A percentile compares a stretch with the other conserved stretches of the same genome.
Evolutionary conservation across 2,329 filamentous ascomycete genomes (phyloP).

Genomic region (Sarocladium oryzae): DNA sequence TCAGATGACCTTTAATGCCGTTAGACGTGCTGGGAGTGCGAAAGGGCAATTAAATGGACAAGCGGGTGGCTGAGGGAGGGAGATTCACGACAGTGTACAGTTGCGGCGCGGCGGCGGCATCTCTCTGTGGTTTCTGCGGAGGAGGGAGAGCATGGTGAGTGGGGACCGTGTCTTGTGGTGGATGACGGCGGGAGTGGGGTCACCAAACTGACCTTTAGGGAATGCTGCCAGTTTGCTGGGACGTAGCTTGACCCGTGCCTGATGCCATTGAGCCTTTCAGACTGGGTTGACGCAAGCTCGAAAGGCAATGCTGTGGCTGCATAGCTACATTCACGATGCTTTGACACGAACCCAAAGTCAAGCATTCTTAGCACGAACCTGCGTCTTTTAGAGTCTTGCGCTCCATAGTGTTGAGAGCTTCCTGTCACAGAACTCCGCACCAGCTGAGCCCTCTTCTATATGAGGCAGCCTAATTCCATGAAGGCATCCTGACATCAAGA

Average conservation of each 20-base stretch:
- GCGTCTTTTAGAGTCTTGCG: no score
- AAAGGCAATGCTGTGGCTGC: no score
- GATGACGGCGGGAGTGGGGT: slow-evolving; percentile 6
- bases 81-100: neutral
- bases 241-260: neutral
- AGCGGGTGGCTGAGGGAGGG: neutral
- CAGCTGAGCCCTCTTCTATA: no score
- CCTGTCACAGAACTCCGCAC: no score
- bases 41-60: neutral
- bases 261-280: no score
- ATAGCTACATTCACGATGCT: no score
- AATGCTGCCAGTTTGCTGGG: neutral
- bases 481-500: no score
- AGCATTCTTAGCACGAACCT: no score
- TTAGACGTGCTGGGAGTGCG: neutral
- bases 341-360: no score
- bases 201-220: neutral
- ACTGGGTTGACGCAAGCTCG: neutral
- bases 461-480: no score
- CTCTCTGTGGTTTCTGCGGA: neutral
- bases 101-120: neutral
- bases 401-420: no score
- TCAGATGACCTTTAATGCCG: neutral
- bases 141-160: neutral
- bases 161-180: neutral